Evolutionary conservation across 768 basidiomycete species (phyloP), one percentile per base, ranked within the genome.

Genomic region (Mycena maculata): DNA sequence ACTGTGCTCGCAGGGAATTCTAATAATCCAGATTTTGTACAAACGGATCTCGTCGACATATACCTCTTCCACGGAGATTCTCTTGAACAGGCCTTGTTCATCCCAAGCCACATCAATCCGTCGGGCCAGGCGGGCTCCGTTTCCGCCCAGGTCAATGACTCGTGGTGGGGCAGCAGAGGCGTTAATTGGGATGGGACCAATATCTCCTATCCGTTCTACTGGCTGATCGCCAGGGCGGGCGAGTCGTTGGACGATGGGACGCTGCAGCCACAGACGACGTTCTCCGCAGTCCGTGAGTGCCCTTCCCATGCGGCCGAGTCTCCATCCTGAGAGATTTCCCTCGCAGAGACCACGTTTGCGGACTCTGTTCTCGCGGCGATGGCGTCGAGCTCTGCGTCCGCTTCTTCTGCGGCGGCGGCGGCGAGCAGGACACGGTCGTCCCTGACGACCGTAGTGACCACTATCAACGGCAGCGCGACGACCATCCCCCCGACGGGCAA

Each of bases 61-160:
- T 94, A 87, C 79, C 90, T 96, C 54, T 90, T 87, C 77, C 88
- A 89, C 65, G 94, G 85, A 22, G 92, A 93, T 74, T 88, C 91
- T 10, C 81, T 83, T 41, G 41, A 80, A 39, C 78, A 83, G 65
- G 78, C 92, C 16, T 76, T 83, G 20, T 80, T 80, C 56, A 84
- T 79, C 54, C 73, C 28, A 2, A 80, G 87, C 67, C 71, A 79
- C 31, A 8, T 73, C 0, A 86, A 87, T 62, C 84, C 87, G 0
- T 67, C 77, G 22, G 85, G 86, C 71, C 86, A 83, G 22, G 87
- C 90, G 1, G 89, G 93, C 23, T 56, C 78, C 64, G 74, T 84
- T 41, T 81, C 80, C 27, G 76, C 85, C 2, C 86, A 83, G 33
- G 90, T 92, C 45, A 85, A 94, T 72, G 94, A 96, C 76, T 74